Evolutionary conservation across 2,329 filamentous ascomycete genomes (phyloP).

Genomic region (Diplodia intermedia): DNA sequence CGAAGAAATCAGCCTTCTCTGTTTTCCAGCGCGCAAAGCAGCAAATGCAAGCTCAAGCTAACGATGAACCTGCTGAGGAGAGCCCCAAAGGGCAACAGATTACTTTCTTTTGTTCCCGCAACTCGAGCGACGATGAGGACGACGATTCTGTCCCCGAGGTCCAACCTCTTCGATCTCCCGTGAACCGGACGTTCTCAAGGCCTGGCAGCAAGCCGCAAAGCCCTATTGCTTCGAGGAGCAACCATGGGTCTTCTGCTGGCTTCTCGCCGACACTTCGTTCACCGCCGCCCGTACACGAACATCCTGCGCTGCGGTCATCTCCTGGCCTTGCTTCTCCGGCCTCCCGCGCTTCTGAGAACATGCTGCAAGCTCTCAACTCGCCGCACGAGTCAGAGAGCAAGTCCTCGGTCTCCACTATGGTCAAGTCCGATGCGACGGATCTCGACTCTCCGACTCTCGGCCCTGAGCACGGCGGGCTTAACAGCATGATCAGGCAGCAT

Average conservation of each 20-base stretch:
- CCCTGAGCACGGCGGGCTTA: constrained; percentile 69
- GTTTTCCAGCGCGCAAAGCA: constrained; percentile 56
- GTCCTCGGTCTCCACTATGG: constrained; percentile 25
- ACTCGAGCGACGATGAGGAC: constrained; percentile 47
- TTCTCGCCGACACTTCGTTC: constrained; percentile 8
- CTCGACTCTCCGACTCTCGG: constrained; percentile 82
- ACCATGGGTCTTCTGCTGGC: not conserved
- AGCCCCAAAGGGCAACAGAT: constrained; percentile 37
- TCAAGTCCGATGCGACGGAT: constrained; percentile 39
- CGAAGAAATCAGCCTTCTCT: constrained; percentile 46
- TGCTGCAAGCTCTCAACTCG: constrained; percentile 31
- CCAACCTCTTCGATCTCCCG: constrained; percentile 33
- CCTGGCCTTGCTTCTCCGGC: not conserved
- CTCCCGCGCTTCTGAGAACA: constrained; percentile 14
- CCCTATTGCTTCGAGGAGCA: constrained; percentile 8
- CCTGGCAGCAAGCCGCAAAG: constrained; percentile 20
- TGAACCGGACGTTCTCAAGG: constrained; percentile 29
- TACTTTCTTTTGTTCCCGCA: constrained; percentile 45
- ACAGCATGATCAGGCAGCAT: constrained; percentile 83
- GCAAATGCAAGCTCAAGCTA: constrained; percentile 44
- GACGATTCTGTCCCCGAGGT: constrained; percentile 38
- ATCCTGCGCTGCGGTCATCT: constrained; percentile 19
- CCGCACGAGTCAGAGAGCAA: constrained; percentile 21
- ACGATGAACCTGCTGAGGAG: not conserved
- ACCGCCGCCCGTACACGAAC: constrained; percentile 6